These are phyloP conservation scores for Polyplosphaeria fusca DNA, from an alignment of 495 filamentous ascomycete genomes.

Conservation along the genomic window DNA sequence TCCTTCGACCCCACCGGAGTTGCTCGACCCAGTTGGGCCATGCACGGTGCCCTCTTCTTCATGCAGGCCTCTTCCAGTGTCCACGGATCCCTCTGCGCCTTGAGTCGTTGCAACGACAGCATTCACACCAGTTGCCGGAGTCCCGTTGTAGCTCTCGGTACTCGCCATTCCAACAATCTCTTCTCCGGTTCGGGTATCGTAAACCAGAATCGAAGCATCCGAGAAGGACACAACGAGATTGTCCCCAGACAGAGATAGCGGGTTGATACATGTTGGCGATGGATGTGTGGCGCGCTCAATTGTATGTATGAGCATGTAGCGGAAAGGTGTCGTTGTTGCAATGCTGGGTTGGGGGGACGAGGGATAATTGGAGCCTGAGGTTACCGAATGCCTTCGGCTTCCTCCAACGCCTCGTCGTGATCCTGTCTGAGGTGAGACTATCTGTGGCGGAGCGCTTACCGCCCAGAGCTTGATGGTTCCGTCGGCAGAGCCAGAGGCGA, in stretches of 20 bases:
- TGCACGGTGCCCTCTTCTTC: constrained; percentile 68
- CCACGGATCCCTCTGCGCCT: constrained; percentile 70
- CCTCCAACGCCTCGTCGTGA: constrained; percentile 65
- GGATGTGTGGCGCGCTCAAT: constrained; percentile 65
- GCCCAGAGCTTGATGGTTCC: constrained; percentile 92
- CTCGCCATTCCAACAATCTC: constrained; percentile 90
- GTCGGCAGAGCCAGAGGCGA: constrained; percentile 91
- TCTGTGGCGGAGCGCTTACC: constrained; percentile 83
- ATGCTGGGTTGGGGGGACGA: constrained; percentile 84
- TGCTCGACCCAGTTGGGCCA: constrained; percentile 79
- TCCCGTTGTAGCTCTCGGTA: constrained; percentile 87
- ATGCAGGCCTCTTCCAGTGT: constrained; percentile 57
- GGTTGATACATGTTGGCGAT: constrained; percentile 87
- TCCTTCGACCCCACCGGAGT: constrained; percentile 70
- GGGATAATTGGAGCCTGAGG: constrained; percentile 84
- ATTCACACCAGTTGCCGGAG: constrained; percentile 78
- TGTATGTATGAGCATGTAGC: constrained; percentile 72
- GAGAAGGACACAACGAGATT: constrained; percentile 90
- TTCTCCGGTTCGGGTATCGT: constrained; percentile 86
- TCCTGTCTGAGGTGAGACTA: constrained; percentile 73
- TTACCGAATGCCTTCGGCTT: constrained; percentile 83
- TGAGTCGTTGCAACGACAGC: constrained; percentile 83
- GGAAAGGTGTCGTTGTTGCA: constrained; percentile 64
- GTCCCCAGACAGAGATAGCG: constrained; percentile 79
- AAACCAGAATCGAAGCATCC: constrained; percentile 85